Percentiles rank a stretch among this genome's conserved stretches.
phyloP scores from a whole-genome alignment of 139 green algal genomes.

The Asterochloris erici region DNA sequence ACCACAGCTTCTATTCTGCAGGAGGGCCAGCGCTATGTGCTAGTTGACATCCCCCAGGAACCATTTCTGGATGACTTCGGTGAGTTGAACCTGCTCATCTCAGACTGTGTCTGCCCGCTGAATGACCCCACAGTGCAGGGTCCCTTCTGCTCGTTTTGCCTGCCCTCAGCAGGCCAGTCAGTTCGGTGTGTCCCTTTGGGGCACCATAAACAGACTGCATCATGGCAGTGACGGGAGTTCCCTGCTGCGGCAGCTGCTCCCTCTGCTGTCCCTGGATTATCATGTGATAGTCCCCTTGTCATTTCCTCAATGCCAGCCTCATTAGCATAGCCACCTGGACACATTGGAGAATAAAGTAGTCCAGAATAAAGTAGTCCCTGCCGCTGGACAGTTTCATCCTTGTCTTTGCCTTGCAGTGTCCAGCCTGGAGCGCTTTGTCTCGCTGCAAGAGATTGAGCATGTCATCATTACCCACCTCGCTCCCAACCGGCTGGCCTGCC shows the following conservation, averaged over 20 bases:
- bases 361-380: too few species aligned
- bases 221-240: too few species aligned
- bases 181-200: too few species aligned
- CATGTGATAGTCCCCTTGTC: background rate
- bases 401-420: constrained; percentile 36
- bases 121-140: too few species aligned
- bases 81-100: constrained; percentile 13
- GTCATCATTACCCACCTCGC: constrained; percentile 86
- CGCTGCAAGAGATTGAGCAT: constrained; percentile 41
- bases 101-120: too few species aligned
- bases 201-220: too few species aligned
- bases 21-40: constrained; percentile 23
- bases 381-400: background rate
- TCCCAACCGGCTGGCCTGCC: constrained; percentile 70
- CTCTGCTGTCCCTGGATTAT: too few species aligned
- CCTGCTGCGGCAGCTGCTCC: too few species aligned
- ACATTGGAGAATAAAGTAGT: too few species aligned
- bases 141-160: too few species aligned
- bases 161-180: too few species aligned
- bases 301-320: background rate
- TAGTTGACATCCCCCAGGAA: constrained; percentile 81
- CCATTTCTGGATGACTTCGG: constrained; percentile 64
- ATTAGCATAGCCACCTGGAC: background rate
- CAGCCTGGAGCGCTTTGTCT: constrained; percentile 27
- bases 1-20: constrained; percentile 15